These are phyloP conservation scores for Phytopythium sindhum DNA, from an alignment of 352 stramenopile species.

Conservation along the genomic window DNA sequence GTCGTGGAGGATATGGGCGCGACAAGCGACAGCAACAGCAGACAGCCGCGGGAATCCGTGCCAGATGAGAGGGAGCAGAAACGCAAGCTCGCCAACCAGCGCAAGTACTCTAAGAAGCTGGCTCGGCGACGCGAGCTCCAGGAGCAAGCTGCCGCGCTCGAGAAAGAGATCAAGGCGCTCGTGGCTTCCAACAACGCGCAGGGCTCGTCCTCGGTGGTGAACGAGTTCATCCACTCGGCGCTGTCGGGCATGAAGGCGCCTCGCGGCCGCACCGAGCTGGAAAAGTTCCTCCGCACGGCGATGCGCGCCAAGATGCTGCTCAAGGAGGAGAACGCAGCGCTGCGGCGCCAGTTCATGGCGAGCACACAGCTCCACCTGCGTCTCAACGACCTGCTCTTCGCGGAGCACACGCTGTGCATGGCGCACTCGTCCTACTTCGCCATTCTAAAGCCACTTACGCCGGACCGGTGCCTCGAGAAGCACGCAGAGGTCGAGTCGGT, in stretches of 20 bases:
- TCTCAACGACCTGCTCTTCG: conserved; percentile 3
- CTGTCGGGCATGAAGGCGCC: background rate
- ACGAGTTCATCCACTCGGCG: background rate
- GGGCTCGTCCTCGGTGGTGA: background rate
- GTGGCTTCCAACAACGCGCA: background rate
- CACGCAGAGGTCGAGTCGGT: conserved; percentile 9
- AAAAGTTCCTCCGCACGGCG: background rate
- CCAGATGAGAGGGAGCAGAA: background rate
- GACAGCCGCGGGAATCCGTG: background rate
- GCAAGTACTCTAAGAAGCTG: conserved; percentile 9
- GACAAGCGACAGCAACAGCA: conserved; percentile 1
- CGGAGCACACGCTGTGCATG: conserved; percentile 7
- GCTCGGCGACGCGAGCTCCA: conserved; percentile 5
- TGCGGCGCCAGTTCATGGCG: conserved; percentile 10
- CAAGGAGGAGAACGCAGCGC: conserved; percentile 5
- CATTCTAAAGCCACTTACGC: conserved; percentile 7
- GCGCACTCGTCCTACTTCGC: conserved; percentile 5
- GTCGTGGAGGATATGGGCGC: background rate
- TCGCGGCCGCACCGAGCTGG: background rate
- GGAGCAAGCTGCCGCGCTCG: conserved; percentile 2
- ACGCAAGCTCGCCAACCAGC: conserved; percentile 1
- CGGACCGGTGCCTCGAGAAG: conserved; percentile 5
- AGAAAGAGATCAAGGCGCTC: background rate
- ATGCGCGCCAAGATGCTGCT: conserved; percentile 7
- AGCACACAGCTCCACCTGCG: conserved; percentile 3